Evolutionary conservation across 306 rosid genomes (phyloP).

Genomic region (Cicer chorassanicum): DNA sequence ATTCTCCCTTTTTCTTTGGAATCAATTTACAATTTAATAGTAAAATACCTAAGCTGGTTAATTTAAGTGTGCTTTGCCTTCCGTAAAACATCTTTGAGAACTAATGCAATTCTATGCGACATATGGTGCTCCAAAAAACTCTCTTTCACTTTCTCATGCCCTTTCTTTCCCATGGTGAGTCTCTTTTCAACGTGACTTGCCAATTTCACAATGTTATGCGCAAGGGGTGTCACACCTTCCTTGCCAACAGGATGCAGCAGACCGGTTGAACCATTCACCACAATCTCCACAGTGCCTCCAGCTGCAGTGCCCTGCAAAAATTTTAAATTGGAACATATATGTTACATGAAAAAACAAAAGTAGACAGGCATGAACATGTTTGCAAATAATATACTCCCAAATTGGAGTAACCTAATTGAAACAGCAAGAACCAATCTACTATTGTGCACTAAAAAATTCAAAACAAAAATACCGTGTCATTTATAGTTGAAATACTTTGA

Average conservation of each 20-base stretch:
- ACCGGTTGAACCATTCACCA: constrained; percentile 81
- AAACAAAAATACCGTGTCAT: not conserved
- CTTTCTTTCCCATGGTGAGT: constrained; percentile 86
- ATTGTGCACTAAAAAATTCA: not conserved
- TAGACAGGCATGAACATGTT: not conserved
- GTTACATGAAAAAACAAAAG: not conserved
- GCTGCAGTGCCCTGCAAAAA: constrained; percentile 80
- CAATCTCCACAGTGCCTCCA: constrained; percentile 93
- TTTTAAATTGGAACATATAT: not conserved
- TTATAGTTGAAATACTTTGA: not conserved
- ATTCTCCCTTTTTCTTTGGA: constrained; percentile 30
- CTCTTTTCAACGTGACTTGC: constrained; percentile 88
- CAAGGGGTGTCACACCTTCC: constrained; percentile 73
- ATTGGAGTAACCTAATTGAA: constrained; percentile 10
- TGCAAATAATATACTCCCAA: constrained; percentile 10
- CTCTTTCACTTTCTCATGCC: constrained; percentile 78
- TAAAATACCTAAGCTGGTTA: constrained; percentile 34
- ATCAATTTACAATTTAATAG: constrained; percentile 48
- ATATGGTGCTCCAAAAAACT: constrained; percentile 83
- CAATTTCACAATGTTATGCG: constrained; percentile 76
- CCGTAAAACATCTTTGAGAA: constrained; percentile 71
- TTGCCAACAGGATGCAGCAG: constrained; percentile 80
- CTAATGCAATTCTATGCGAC: constrained; percentile 80
- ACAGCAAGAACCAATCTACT: constrained; percentile 17
- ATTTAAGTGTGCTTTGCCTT: constrained; percentile 56